A percentile compares a stretch with the other conserved stretches of the same genome.
phyloP scores from a whole-genome alignment of 768 basidiomycete genomes.

The Ephemerocybe angulata region DNA sequence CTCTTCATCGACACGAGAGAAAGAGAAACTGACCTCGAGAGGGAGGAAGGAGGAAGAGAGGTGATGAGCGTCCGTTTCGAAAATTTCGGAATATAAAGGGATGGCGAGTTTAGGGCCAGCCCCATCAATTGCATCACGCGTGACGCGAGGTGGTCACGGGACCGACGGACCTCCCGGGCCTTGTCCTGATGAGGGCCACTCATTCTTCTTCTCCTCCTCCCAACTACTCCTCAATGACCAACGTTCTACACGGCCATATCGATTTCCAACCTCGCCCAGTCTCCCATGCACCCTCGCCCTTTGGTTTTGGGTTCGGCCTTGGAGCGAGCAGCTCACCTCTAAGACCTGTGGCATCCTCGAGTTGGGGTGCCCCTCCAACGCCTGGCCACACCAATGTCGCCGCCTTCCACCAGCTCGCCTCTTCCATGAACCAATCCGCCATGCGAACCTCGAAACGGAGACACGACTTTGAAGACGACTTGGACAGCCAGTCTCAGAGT shows the following conservation, averaged over 20 bases:
- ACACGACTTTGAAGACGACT: constrained; percentile 72
- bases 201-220: constrained; percentile 14
- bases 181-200: constrained; percentile 1
- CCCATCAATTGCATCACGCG: not conserved
- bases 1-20: constrained; percentile 50
- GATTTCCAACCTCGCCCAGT: constrained; percentile 60
- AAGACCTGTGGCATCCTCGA: constrained; percentile 33
- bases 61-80: constrained; percentile 11
- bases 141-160: no score
- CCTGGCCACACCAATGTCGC: constrained; percentile 49
- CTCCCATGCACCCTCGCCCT: constrained; percentile 57
- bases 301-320: constrained; percentile 74
- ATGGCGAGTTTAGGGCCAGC: no score
- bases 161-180: not conserved
- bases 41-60: constrained; percentile 10
- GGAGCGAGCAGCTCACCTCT: constrained; percentile 40
- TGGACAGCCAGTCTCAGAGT: constrained; percentile 47
- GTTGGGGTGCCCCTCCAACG: constrained; percentile 45
- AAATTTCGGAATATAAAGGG: not conserved
- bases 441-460: constrained; percentile 34
- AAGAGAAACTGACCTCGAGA: constrained; percentile 29
- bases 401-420: constrained; percentile 53
- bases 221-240: constrained; percentile 51
- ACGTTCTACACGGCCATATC: constrained; percentile 63
- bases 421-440: constrained; percentile 43